These are phyloP conservation scores for Neolentinus lepideus DNA, from an alignment of 1,284 basidiomycete species.

Conservation along the genomic window DNA sequence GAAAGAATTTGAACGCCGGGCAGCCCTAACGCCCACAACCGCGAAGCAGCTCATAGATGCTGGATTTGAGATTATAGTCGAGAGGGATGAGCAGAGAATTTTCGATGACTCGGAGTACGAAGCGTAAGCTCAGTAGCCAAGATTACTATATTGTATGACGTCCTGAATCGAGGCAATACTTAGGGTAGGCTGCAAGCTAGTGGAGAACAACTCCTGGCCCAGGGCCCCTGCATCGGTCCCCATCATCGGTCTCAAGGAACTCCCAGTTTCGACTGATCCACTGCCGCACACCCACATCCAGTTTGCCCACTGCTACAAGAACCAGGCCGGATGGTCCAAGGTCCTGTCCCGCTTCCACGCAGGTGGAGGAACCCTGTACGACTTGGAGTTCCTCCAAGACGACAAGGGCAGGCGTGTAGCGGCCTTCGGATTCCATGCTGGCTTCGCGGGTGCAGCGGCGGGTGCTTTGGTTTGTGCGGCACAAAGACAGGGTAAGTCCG, in stretches of 20 bases:
- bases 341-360: constrained; percentile 85
- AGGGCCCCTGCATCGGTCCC: constrained; percentile 67
- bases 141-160: constrained; percentile 6
- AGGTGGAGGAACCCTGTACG: constrained; percentile 89
- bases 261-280: constrained; percentile 75
- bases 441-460: constrained; percentile 95
- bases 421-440: constrained; percentile 99
- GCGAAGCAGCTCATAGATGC: constrained; percentile 87
- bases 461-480: constrained; percentile 83
- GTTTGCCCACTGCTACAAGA: constrained; percentile 98
- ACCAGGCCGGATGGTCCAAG: constrained; percentile 89
- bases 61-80: constrained; percentile 90
- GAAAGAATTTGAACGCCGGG: constrained; percentile 89
- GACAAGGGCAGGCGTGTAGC: constrained; percentile 84
- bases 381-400: constrained; percentile 95
- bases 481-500: constrained; percentile 50
- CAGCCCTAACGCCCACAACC: constrained; percentile 91
- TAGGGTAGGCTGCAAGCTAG: constrained; percentile 88
- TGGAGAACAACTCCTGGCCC: constrained; percentile 88
- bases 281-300: constrained; percentile 95
- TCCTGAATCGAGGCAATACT: constrained; percentile 4
- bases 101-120: constrained; percentile 95
- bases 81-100: constrained; percentile 92
- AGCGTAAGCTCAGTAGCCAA: constrained; percentile 51
- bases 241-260: constrained; percentile 97